phyloP scores from a whole-genome alignment of 1,284 basidiomycete species.

The Apiotrichum veenhuisii region DNA sequence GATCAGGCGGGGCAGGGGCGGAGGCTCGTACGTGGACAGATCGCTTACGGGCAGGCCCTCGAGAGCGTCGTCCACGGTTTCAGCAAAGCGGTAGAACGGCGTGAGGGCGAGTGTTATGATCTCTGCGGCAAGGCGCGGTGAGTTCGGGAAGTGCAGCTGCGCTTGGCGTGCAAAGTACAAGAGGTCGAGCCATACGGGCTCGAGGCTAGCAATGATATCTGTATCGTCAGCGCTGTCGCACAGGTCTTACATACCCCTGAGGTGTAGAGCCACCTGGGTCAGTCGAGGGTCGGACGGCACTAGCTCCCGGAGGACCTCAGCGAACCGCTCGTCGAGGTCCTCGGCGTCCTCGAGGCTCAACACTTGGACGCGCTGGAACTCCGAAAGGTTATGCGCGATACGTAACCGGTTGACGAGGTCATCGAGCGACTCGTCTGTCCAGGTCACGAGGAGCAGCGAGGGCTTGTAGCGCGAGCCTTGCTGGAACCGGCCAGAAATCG shows the following conservation, averaged over 20 bases:
- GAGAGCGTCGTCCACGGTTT: conserved; percentile 1
- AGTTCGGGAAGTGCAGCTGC: conserved; percentile 4
- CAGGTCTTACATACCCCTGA: conserved; percentile 21
- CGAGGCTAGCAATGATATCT: conserved; percentile 18
- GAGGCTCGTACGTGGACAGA: conserved; percentile 13
- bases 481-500: conserved; percentile 17
- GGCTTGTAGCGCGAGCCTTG: conserved; percentile 25
- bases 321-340: conserved; percentile 31
- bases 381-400: conserved; percentile 21
- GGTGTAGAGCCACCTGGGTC: conserved; percentile 20
- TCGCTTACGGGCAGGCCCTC: conserved; percentile 4
- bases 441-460: conserved; percentile 34
- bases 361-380: conserved; percentile 24
- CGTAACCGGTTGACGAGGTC: conserved; percentile 29
- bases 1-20: conserved; percentile 10
- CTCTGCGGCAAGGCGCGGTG: background rate
- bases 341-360: conserved; percentile 30
- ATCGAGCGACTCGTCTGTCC: conserved; percentile 37
- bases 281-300: conserved; percentile 20
- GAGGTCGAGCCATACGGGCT: conserved; percentile 20
- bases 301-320: conserved; percentile 10
- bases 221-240: background rate
- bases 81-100: background rate
- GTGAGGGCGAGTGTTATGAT: conserved; percentile 1
- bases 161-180: conserved; percentile 15